Evolutionary conservation across 108 stramenopile species (phyloP).

Genomic region (Nitzschia sp.): DNA sequence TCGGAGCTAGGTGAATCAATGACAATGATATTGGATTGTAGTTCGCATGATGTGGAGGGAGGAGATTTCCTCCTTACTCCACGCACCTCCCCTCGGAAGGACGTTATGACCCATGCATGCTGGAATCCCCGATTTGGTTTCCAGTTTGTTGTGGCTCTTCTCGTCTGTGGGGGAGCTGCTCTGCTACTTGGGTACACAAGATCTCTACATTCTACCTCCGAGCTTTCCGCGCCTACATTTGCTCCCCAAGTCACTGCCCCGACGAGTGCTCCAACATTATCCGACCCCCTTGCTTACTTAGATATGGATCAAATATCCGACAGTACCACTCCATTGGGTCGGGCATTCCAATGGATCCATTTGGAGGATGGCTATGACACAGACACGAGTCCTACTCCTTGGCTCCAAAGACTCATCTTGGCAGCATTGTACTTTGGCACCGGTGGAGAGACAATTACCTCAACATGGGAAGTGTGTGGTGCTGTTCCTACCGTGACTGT

Average conservation of each 20-base stretch:
- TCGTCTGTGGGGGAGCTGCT: too few species aligned
- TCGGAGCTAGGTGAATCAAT: too few species aligned
- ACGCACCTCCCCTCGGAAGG: too few species aligned
- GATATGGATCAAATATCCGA: neutral
- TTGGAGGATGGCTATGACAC: slow-evolving; percentile 5
- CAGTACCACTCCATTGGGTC: slow-evolving; percentile 19
- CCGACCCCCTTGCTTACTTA: neutral
- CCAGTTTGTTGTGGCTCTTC: too few species aligned
- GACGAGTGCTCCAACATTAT: neutral
- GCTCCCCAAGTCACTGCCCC: neutral
- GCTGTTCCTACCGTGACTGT: slow-evolving; percentile 9
- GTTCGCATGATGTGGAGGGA: too few species aligned
- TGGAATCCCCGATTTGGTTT: too few species aligned
- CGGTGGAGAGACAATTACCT: slow-evolving; percentile 18
- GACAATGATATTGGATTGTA: too few species aligned
- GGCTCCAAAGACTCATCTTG: slow-evolving; percentile 44
- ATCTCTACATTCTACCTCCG: too few species aligned
- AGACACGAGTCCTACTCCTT: slow-evolving; percentile 4
- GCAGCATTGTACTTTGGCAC: slow-evolving; percentile 49
- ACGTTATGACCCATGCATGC: too few species aligned
- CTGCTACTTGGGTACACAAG: too few species aligned
- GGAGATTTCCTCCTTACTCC: too few species aligned
- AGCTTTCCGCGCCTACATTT: too few species aligned
- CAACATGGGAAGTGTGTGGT: slow-evolving; percentile 21
- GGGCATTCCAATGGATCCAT: slow-evolving; percentile 22